These are phyloP conservation scores for Pterocarpus macrocarpus DNA, from an alignment of 306 rosid genomes.

Conservation along the genomic window DNA sequence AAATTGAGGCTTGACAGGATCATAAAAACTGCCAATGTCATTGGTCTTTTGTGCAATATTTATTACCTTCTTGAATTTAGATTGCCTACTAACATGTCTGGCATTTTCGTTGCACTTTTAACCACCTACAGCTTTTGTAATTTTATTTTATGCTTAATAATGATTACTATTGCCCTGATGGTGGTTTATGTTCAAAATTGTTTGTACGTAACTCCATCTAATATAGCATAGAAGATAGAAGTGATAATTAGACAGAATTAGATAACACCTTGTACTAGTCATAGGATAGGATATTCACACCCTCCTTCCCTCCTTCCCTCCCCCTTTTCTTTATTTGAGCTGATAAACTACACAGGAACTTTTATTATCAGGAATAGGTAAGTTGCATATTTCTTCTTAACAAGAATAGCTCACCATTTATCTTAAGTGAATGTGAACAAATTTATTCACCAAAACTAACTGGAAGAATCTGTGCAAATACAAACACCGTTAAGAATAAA, in stretches of 20 bases:
- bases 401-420: too few species aligned
- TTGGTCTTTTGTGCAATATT: slow-evolving; percentile 81
- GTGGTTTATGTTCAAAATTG: slow-evolving; percentile 5
- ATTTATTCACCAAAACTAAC: too few species aligned
- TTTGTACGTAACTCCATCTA: slow-evolving; percentile 18
- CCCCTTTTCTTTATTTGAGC: too few species aligned
- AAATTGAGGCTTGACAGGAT: slow-evolving; percentile 94
- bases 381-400: too few species aligned
- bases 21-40: slow-evolving; percentile 78
- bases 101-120: neutral
- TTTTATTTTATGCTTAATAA: slow-evolving; percentile 13
- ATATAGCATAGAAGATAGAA: neutral
- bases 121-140: slow-evolving; percentile 16
- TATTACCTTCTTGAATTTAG: slow-evolving; percentile 44
- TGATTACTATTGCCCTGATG: neutral
- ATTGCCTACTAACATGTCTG: neutral
- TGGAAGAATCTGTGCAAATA: too few species aligned
- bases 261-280: slow-evolving; percentile 2
- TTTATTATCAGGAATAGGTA: too few species aligned
- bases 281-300: too few species aligned
- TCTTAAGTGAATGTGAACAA: too few species aligned
- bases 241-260: slow-evolving; percentile 12
- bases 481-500: too few species aligned
- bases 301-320: too few species aligned
- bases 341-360: too few species aligned